A percentile compares a stretch with the other conserved stretches of the same genome.
These are phyloP conservation scores for Agaricus subrufescens DNA, from an alignment of 768 basidiomycete genomes.

Conservation along the genomic window DNA sequence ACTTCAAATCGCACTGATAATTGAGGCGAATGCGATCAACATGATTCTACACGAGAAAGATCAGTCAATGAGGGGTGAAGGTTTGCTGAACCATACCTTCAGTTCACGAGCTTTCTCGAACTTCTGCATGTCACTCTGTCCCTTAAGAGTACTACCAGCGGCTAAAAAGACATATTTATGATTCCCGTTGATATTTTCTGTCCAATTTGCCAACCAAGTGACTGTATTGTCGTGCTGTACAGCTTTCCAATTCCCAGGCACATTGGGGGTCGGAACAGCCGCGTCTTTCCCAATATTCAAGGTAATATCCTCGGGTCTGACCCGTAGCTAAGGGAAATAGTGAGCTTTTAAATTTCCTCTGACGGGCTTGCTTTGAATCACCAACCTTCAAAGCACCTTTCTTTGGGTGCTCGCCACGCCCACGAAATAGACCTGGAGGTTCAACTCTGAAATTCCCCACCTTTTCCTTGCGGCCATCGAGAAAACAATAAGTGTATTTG, in stretches of 20 bases:
- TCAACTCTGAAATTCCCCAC: constrained; percentile 98
- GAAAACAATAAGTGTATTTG: constrained; percentile 78
- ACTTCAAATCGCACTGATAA: constrained; percentile 79
- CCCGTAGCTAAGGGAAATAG: constrained; percentile 54
- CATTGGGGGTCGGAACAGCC: constrained; percentile 81
- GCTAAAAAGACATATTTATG: constrained; percentile 98
- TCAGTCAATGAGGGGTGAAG: not conserved
- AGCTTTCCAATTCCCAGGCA: constrained; percentile 87
- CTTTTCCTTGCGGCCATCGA: constrained; percentile 97
- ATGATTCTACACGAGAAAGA: constrained; percentile 53
- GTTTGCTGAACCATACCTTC: constrained; percentile 50
- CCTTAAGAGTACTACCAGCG: constrained; percentile 96
- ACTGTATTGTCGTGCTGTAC: constrained; percentile 92
- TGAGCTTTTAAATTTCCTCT: constrained; percentile 3
- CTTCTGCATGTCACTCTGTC: constrained; percentile 95
- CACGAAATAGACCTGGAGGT: constrained; percentile 97
- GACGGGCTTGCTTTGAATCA: constrained; percentile 15
- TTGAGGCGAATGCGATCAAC: constrained; percentile 89
- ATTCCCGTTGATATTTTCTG: constrained; percentile 94
- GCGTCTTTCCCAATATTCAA: constrained; percentile 84
- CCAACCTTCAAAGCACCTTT: constrained; percentile 90
- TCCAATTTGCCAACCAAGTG: constrained; percentile 99
- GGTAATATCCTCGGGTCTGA: constrained; percentile 92
- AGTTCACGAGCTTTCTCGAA: constrained; percentile 97
- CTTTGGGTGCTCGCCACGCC: constrained; percentile 97